These are phyloP conservation scores for Coccomyxa subellipsoidea DNA, from an alignment of 163 green algal species.

Conservation along the genomic window DNA sequence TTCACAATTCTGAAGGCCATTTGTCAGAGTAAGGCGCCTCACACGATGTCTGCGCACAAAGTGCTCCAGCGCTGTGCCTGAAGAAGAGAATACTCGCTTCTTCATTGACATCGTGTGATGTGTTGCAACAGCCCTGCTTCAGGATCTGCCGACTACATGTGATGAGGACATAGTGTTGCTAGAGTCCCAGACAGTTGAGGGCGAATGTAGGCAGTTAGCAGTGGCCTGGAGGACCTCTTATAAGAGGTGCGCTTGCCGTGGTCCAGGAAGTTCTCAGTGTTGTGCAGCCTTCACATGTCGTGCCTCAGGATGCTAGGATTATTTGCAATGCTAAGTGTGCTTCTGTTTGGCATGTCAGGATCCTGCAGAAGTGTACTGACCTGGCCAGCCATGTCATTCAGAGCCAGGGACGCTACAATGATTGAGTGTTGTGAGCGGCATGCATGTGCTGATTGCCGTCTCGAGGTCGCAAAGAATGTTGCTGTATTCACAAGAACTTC, in stretches of 20 bases:
- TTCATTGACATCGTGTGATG: not conserved
- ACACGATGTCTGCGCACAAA: not conserved
- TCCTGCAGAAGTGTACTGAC: not conserved
- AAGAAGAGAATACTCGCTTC: no score
- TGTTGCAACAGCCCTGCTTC: not conserved
- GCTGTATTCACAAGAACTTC: no score
- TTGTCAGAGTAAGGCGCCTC: not conserved
- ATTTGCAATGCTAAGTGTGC: no score
- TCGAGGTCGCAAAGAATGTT: no score
- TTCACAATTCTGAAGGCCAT: not conserved
- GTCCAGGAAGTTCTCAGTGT: not conserved
- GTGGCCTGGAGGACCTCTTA: not conserved
- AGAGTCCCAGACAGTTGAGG: not conserved
- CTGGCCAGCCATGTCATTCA: not conserved
- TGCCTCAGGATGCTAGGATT: no score
- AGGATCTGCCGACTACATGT: not conserved
- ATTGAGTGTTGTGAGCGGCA: no score
- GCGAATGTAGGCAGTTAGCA: not conserved
- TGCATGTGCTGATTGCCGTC: no score
- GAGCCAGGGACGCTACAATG: no score
- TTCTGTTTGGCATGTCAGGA: not conserved
- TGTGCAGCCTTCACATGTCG: not conserved
- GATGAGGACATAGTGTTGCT: not conserved
- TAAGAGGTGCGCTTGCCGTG: not conserved
- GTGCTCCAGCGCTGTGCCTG: not conserved